Percentiles rank a stretch among this genome's conserved stretches.
Conservation (phyloP, 345 rosid species). For the Cardiospermum halicacabum region DNA sequence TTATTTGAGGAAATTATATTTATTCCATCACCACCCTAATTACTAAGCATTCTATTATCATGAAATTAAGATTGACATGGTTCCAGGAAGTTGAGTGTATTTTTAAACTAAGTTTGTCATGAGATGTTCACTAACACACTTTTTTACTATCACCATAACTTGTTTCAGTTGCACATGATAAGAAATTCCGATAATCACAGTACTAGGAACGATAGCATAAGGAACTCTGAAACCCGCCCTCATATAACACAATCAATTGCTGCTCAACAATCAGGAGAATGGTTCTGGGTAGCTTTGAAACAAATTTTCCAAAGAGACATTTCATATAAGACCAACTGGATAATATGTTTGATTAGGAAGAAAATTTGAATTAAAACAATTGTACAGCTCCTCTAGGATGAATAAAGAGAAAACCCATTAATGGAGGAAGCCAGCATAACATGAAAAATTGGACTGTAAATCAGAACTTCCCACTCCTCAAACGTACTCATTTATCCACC, state of each 20-base stretch:
- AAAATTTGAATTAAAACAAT: not conserved
- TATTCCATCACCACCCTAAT: not conserved
- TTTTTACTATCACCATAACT: too few species aligned
- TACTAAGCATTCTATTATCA: not conserved
- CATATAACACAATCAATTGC: too few species aligned
- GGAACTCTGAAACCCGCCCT: too few species aligned
- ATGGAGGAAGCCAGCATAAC: not conserved
- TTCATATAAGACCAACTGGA: not conserved
- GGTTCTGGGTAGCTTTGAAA: not conserved
- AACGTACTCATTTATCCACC: not conserved
- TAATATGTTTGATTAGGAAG: not conserved
- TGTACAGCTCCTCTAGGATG: not conserved
- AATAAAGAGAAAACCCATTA: not conserved
- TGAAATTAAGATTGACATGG: not conserved
- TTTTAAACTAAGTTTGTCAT: not conserved
- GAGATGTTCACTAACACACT: not conserved
- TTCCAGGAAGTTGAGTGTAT: not conserved
- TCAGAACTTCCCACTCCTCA: not conserved
- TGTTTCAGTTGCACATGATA: too few species aligned
- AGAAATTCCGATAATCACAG: too few species aligned
- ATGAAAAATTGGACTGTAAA: not conserved
- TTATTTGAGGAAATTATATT: not conserved
- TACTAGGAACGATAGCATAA: too few species aligned
- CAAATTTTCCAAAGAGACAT: not conserved
- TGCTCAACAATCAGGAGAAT: not conserved